Evolutionary conservation across 2,329 filamentous ascomycete species (phyloP), one percentile per base, ranked within the genome.

Genomic region (Aureobasidium sp.): DNA sequence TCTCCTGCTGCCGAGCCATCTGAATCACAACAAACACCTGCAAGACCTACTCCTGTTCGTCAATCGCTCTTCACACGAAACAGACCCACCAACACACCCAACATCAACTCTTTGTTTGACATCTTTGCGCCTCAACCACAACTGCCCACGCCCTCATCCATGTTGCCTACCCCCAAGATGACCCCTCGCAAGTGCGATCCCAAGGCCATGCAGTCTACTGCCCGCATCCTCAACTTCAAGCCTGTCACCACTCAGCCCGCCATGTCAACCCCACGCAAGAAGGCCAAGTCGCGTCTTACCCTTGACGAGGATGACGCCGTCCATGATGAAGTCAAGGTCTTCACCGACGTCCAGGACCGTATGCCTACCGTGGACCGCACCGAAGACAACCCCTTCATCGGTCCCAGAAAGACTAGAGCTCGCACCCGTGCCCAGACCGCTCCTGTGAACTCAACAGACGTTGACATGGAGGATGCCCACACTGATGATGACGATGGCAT

Each of bases 101-200:
- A 48, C 44, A 4, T 15, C 36, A 46, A 41, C 44, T 7, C 46
- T 2, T 34, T 26, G 8, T 39, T 39, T 17, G 46, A 37, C 61
- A 36, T 42, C 53, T 65, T 51, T 48, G 29, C 59, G 36, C 62
- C 55, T 51, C 36, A 34, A 36, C 12, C 46, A 7, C 37, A 36
- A 39, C 50, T 62, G 1, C 60, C 50, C 29, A 55, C 60, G 2
- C 60, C 51, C 17, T 32, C 29, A 6, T 36, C 55, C 65, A 88
- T 89, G 82, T 82, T 92, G 50, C 88, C 87, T 17, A 93, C 90
- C 3, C 90, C 90, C 2, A 83, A 85, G 66, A 92, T 92, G 77
- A 93, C 90, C 3, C 90, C 84, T 3, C 82, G 82, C 73, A 90
- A 88, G 77, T 82, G 81, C 66, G 70, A 75, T 3, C 69, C 72